These are phyloP conservation scores for Pyricularia sp. DNA, from an alignment of 2,329 filamentous ascomycete species.

Conservation along the genomic window DNA sequence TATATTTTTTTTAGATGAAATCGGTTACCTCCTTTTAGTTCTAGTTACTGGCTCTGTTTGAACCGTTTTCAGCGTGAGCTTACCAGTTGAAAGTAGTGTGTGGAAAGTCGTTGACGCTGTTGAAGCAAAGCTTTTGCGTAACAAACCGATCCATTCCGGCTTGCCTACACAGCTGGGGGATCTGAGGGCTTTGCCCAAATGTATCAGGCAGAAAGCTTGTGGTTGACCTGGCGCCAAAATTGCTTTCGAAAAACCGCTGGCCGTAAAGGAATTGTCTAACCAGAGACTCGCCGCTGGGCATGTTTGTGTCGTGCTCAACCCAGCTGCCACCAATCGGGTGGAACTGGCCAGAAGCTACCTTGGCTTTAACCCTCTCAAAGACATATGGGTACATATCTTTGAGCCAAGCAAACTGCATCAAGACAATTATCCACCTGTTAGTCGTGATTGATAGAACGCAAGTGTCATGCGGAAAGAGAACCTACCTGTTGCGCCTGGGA, in stretches of 20 bases:
- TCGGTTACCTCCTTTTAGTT: too few species aligned
- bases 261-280: constrained; percentile 60
- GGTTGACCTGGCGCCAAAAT: constrained; percentile 52
- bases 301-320: constrained; percentile 63
- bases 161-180: constrained; percentile 56
- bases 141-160: constrained; percentile 61
- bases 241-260: constrained; percentile 57
- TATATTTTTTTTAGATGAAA: too few species aligned
- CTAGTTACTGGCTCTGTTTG: too few species aligned
- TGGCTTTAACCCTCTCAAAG: constrained; percentile 56
- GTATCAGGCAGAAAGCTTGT: constrained; percentile 65
- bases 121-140: constrained; percentile 64
- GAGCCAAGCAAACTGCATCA: constrained; percentile 46
- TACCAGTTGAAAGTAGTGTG: constrained; percentile 63
- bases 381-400: constrained; percentile 54
- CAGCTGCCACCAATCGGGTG: constrained; percentile 61
- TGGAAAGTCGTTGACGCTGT: constrained; percentile 65
- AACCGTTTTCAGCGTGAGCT: not conserved
- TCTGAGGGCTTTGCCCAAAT: constrained; percentile 58
- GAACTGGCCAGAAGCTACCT: constrained; percentile 57
- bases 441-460: not conserved
- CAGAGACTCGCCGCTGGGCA: constrained; percentile 58
- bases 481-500: constrained; percentile 38
- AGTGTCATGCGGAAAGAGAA: not conserved
- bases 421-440: constrained; percentile 21